These are phyloP conservation scores for Pseudozyma sp. DNA, from an alignment of 1,284 basidiomycete species.

Conservation along the genomic window DNA sequence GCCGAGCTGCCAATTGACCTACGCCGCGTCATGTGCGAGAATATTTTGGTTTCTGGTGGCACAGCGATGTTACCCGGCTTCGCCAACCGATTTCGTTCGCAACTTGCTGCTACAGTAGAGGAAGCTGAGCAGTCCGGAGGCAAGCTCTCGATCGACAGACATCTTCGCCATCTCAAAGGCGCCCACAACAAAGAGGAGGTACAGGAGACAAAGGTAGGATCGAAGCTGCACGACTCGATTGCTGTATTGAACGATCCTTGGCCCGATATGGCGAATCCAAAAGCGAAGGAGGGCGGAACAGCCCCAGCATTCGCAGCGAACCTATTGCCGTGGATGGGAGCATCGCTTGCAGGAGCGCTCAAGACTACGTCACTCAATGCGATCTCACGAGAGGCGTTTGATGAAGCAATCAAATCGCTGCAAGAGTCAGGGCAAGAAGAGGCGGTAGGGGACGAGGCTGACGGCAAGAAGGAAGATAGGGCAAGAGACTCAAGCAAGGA, in stretches of 20 bases:
- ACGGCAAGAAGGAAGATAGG: slow-evolving; percentile 6
- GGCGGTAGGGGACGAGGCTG: not conserved
- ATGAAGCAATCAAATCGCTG: slow-evolving; percentile 26
- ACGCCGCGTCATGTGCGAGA: slow-evolving; percentile 81
- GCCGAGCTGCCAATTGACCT: slow-evolving; percentile 82
- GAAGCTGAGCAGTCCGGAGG: slow-evolving; percentile 27
- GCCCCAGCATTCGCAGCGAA: slow-evolving; percentile 86
- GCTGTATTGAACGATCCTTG: slow-evolving; percentile 46
- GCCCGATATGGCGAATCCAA: slow-evolving; percentile 11
- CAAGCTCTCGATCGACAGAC: slow-evolving; percentile 28
- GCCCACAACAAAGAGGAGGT: not conserved
- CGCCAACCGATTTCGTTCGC: slow-evolving; percentile 82
- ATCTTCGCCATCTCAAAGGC: slow-evolving; percentile 9
- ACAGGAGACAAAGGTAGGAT: not conserved
- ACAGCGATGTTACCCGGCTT: slow-evolving; percentile 92
- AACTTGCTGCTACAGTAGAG: slow-evolving; percentile 76
- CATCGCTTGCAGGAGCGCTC: slow-evolving; percentile 81
- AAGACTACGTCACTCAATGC: slow-evolving; percentile 38
- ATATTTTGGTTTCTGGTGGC: slow-evolving; percentile 86
- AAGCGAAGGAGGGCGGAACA: slow-evolving; percentile 73
- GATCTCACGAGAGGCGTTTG: slow-evolving; percentile 45
- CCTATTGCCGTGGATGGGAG: slow-evolving; percentile 89
- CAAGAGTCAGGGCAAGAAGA: slow-evolving; percentile 1
- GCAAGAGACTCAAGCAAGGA: not conserved
- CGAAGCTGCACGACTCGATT: slow-evolving; percentile 14